Evolutionary conservation across 306 rosid species (phyloP).

Genomic region (Dalbergia cultrata): DNA sequence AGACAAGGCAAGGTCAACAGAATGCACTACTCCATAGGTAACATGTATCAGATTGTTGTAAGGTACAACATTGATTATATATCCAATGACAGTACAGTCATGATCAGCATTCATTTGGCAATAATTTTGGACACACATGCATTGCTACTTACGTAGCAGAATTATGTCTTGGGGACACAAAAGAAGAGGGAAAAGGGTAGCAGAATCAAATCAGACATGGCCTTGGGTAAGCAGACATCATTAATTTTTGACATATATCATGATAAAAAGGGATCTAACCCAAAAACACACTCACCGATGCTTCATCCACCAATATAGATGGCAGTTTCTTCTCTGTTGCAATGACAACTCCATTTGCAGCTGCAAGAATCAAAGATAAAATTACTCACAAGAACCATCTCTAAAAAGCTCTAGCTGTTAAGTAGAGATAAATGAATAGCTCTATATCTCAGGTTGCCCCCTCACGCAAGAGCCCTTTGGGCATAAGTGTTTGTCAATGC

Average conservation of each 20-base stretch:
- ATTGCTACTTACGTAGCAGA: background rate
- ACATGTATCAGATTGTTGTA: background rate
- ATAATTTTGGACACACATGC: background rate
- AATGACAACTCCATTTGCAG: slow-evolving; percentile 95
- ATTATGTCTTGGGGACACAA: background rate
- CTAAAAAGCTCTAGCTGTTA: too few species aligned
- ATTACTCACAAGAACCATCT: slow-evolving; percentile 1
- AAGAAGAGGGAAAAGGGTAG: background rate
- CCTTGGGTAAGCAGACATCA: background rate
- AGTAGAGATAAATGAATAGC: too few species aligned
- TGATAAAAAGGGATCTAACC: background rate
- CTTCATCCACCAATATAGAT: slow-evolving; percentile 92
- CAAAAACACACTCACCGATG: slow-evolving; percentile 68
- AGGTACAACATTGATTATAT: background rate
- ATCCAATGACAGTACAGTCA: background rate
- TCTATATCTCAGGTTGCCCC: too few species aligned
- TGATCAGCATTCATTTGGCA: background rate
- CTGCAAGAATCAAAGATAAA: slow-evolving; percentile 58
- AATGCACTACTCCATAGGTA: background rate
- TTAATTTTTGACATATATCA: background rate
- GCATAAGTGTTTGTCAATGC: too few species aligned
- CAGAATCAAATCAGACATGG: background rate
- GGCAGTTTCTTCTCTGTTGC: slow-evolving; percentile 98
- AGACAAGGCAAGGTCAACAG: slow-evolving; percentile 7
- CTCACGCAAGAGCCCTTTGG: too few species aligned